These are phyloP conservation scores for Aureobasidium zeae DNA, from an alignment of 2,329 filamentous ascomycete species.

Conservation along the genomic window DNA sequence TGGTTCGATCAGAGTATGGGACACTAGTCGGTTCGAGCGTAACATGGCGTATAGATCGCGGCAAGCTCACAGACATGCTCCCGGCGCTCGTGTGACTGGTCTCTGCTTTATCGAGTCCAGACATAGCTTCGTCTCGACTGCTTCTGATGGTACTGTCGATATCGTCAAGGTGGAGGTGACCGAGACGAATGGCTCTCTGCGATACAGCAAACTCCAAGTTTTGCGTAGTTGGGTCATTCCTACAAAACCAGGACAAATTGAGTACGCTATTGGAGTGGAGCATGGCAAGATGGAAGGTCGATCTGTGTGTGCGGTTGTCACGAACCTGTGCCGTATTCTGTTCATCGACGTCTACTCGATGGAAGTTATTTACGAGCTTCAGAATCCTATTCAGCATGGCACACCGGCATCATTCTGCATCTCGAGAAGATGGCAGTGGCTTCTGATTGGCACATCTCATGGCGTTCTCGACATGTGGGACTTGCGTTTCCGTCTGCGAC, in stretches of 20 bases:
- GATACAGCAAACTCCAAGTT: conserved; percentile 68
- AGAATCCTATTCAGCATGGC: conserved; percentile 86
- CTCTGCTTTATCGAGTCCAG: conserved; percentile 90
- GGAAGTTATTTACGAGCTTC: conserved; percentile 67
- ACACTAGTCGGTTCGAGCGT: conserved; percentile 77
- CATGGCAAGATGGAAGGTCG: conserved; percentile 76
- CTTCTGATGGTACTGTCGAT: conserved; percentile 80
- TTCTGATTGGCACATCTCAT: conserved; percentile 83
- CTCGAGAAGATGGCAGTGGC: conserved; percentile 78
- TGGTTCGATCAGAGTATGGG: conserved; percentile 86
- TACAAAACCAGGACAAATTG: conserved; percentile 29
- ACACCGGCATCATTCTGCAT: conserved; percentile 86
- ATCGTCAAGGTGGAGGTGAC: conserved; percentile 73
- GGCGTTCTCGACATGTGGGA: conserved; percentile 94
- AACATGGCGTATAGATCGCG: conserved; percentile 83
- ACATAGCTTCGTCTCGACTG: conserved; percentile 85
- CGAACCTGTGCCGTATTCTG: conserved; percentile 72
- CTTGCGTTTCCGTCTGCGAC: conserved; percentile 78
- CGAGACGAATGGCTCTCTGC: conserved; percentile 41
- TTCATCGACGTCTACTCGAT: conserved; percentile 83
- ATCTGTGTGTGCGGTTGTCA: conserved; percentile 79
- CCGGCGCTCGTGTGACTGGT: conserved; percentile 64
- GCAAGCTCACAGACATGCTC: conserved; percentile 69
- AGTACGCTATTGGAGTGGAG: conserved; percentile 82
- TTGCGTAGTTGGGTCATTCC: conserved; percentile 71